Percentiles rank a stretch among this genome's conserved stretches.
Evolutionary conservation across 164 flowering plant species (phyloP).

Genomic region (Kingdonia uniflora): DNA sequence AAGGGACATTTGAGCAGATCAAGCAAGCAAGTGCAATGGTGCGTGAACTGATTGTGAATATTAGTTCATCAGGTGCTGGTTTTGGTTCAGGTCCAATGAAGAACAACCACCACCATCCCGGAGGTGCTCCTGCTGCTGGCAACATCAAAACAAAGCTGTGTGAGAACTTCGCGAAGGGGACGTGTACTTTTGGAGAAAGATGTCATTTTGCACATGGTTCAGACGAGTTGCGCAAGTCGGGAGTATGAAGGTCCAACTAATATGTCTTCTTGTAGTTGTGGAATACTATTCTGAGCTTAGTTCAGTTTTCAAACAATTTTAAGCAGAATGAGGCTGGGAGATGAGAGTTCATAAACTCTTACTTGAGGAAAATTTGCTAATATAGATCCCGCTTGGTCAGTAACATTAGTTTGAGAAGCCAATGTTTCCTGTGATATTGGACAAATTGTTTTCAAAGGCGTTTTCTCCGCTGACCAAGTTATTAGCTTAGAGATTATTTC

Average conservation of each 20-base stretch:
- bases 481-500: too few species aligned
- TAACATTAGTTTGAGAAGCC: too few species aligned
- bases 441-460: too few species aligned
- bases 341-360: too few species aligned
- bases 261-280: too few species aligned
- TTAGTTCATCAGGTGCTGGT: constrained; percentile 16
- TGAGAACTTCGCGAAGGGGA: constrained; percentile 51
- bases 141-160: constrained; percentile 65
- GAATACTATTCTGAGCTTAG: too few species aligned
- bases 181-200: constrained; percentile 64
- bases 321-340: constrained; percentile 12
- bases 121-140: constrained; percentile 13
- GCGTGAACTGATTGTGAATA: constrained; percentile 41
- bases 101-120: constrained; percentile 10
- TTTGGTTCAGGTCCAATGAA: constrained; percentile 17
- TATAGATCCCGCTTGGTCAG: too few species aligned
- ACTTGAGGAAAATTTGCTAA: too few species aligned
- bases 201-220: constrained; percentile 79
- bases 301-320: too few species aligned
- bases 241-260: constrained; percentile 8
- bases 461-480: too few species aligned
- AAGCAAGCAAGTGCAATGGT: constrained; percentile 72
- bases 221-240: constrained; percentile 41
- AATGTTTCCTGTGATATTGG: too few species aligned
- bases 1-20: constrained; percentile 76